Conservation (phyloP, 1,284 basidiomycete species). For the Ceratobasidium sp. region DNA sequence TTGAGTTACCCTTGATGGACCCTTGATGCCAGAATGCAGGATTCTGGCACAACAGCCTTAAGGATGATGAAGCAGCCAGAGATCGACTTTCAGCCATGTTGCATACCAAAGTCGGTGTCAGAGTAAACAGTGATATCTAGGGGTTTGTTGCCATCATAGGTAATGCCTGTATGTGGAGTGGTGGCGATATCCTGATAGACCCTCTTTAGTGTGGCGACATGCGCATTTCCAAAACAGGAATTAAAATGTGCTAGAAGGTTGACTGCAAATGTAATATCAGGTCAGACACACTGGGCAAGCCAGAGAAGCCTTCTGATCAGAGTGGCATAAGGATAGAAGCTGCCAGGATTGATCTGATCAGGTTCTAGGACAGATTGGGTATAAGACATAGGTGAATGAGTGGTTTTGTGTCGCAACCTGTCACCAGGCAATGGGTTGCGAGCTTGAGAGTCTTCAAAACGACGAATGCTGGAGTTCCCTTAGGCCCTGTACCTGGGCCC, state of each 20-base stretch:
- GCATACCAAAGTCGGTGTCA: slow-evolving; percentile 16
- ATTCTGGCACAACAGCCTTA: too few relatives aligned
- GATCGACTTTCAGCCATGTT: slow-evolving; percentile 16
- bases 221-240: neutral
- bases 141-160: slow-evolving; percentile 13
- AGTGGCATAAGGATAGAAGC: slow-evolving; percentile 3
- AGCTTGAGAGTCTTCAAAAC: too few relatives aligned
- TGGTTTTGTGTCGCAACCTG: slow-evolving; percentile 3
- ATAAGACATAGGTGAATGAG: neutral
- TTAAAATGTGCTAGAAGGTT: slow-evolving; percentile 2
- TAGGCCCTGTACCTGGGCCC: too few relatives aligned
- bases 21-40: too few relatives aligned
- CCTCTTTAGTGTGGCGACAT: neutral
- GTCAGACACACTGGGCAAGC: neutral
- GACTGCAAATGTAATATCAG: slow-evolving; percentile 12
- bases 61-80: slow-evolving; percentile 2
- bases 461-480: too few relatives aligned
- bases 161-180: slow-evolving; percentile 7
- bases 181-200: slow-evolving; percentile 10
- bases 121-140: slow-evolving; percentile 31
- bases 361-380: slow-evolving; percentile 1
- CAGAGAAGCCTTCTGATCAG: slow-evolving; percentile 17
- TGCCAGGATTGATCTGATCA: slow-evolving; percentile 22
- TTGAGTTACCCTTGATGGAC: too few relatives aligned
- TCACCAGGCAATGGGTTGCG: too few relatives aligned